Evolutionary conservation across 2,329 filamentous ascomycete genomes (phyloP), one percentile per base, ranked within the genome.

Genomic region (Volutella citrinella): DNA sequence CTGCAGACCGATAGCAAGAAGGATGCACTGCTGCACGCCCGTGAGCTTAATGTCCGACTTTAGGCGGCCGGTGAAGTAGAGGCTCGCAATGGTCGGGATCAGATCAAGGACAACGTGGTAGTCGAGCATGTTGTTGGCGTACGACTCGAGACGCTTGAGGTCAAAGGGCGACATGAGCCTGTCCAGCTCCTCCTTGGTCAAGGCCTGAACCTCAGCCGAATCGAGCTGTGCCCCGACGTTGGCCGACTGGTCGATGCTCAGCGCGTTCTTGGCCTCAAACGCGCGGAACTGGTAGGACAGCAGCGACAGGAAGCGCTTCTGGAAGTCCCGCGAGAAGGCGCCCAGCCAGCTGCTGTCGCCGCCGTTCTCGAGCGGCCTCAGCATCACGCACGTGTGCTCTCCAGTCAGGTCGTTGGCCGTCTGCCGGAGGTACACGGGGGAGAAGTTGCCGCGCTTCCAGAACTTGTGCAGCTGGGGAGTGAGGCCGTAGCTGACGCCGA

Each of bases 321-420:
- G 90, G 74, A 97, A 98, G 61, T 98, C 93, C 42, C 84, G 79
- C 5, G 91, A 78, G 56, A 94, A 98, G 4, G 89, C 88, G 12
- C 87, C 87, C 1, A 97, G 80, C 93, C 93, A 97, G 52, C 78
- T 80, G 36, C 70, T 71, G 48, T 95, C 88, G 25, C 80, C 81
- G 34, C 70, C 72, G 32, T 64, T 70, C 39, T 78, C 73, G 7
- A 98, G 72, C 3, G 89, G 85, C 37, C 88, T 80, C 30, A 98
- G 75, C 94, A 98, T 98, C 18, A 98, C 91, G 57, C 89, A 96
- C 0, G 93, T 95, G 60, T 98, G 93, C 64, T 98, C 93, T 35
- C 93, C 93, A 0, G 94, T 98, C 27, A 98, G 73, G 37, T 97
- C 93, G 57, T 97, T 98, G 32, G 93, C 75, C 4, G 94, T 98